Evolutionary conservation across 805 yeast species (phyloP), one percentile per base, ranked within the genome.

Genomic region (Helenozyma rhizophorensis): DNA sequence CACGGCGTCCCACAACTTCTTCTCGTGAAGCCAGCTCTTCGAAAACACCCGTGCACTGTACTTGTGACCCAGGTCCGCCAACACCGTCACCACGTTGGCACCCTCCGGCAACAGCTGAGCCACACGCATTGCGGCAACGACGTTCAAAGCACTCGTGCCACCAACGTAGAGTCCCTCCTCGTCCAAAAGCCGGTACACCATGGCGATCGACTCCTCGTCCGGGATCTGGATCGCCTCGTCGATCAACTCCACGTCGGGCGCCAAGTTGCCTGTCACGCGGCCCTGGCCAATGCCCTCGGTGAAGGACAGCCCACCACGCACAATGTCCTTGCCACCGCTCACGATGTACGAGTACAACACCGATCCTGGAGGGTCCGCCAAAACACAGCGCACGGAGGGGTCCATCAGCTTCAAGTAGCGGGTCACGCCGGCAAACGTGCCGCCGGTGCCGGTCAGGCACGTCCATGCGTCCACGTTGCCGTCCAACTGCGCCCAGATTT

Each of bases 201-300:
- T 89, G 26, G 68, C 78, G 47, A 89, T 87, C 10, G 93, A 73
- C 42, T 80, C 83, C 36, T 72, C 82, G 60, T 89, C 97, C 2
- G 88, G 76, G 32, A 89, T 76, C 44, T 74, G 72, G 30, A 84
- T 59, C 1, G 96, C 94, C 47, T 81, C 95, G 53, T 89, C 96
- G 23, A 86, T 69, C 21, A 80, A 56, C 7, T 70, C 80, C 18
- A 87, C 63, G 42, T 86, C 96, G 27, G 77, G 83, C 12, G 68
- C 68, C 58, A 89, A 70, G 58, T 89, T 89, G 42, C 75, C 82
- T 5, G 96, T 89, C 49, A 89, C 82, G 49, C 97, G 74, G 28
- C 96, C 96, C 62, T 89, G 97, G 18, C 97, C 97, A 62, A 89
- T 87, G 21, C 97, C 97, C 63, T 89, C 97, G 18, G 96, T 89